Evolutionary conservation across 768 basidiomycete genomes (phyloP).

Genomic region (Crucibulum laeve): DNA sequence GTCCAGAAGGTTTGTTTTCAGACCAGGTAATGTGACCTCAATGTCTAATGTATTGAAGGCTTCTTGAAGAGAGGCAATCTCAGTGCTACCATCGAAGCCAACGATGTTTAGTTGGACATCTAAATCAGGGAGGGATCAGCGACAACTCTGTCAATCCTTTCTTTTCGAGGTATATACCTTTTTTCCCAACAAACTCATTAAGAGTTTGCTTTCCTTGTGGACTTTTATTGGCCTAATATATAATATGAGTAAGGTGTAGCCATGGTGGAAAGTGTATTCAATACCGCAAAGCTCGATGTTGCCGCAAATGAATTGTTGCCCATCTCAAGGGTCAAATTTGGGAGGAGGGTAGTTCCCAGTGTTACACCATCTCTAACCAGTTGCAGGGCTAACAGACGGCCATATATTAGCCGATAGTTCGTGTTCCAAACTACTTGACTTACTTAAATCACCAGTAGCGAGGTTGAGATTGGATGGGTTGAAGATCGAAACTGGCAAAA

Average conservation of each 20-base stretch:
- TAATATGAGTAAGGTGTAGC: conserved; percentile 5
- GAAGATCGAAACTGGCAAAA: conserved; percentile 44
- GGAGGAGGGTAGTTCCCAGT: conserved; percentile 60
- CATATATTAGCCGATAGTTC: neutral
- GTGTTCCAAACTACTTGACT: conserved; percentile 14
- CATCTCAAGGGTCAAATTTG: conserved; percentile 51
- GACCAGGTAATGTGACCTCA: conserved; percentile 52
- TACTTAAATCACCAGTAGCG: conserved; percentile 58
- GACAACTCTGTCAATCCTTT: neutral
- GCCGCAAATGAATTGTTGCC: conserved; percentile 57
- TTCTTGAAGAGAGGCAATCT: conserved; percentile 49
- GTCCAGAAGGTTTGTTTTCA: conserved; percentile 52
- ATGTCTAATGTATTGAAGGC: conserved; percentile 62
- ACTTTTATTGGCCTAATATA: conserved; percentile 50
- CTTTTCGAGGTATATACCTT: conserved; percentile 27
- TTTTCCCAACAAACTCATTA: conserved; percentile 62
- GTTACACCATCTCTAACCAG: conserved; percentile 44
- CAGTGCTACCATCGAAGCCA: conserved; percentile 58
- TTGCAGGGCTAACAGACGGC: conserved; percentile 40
- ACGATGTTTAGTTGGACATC: conserved; percentile 54
- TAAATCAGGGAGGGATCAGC: conserved; percentile 12
- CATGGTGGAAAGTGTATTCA: conserved; percentile 11
- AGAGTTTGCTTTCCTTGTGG: conserved; percentile 59
- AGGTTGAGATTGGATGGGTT: conserved; percentile 70
- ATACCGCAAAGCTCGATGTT: conserved; percentile 47